These are phyloP conservation scores for Fusarium burgessii DNA, from an alignment of 2,329 filamentous ascomycete genomes.

Conservation along the genomic window DNA sequence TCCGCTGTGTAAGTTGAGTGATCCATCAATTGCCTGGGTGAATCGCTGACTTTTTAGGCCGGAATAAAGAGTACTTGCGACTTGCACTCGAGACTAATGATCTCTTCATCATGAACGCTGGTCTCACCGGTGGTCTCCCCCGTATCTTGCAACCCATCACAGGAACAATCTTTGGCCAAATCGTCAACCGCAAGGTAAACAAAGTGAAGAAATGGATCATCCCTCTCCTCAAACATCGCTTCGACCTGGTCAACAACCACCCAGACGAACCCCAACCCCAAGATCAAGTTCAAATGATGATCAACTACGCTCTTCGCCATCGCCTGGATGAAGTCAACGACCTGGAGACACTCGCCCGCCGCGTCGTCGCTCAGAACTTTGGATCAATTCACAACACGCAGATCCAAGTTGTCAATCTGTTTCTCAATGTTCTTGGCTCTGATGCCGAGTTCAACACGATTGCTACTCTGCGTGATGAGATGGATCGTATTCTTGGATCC, in stretches of 20 bases:
- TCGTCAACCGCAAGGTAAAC: constrained; percentile 37
- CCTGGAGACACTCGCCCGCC: constrained; percentile 47
- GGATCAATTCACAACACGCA: constrained; percentile 56
- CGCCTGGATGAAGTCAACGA: constrained; percentile 53
- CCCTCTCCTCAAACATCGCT: constrained; percentile 38
- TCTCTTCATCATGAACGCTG: constrained; percentile 50
- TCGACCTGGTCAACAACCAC: constrained; percentile 17
- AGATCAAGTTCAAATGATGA: constrained; percentile 58
- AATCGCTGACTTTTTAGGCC: constrained; percentile 35
- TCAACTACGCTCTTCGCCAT: constrained; percentile 54
- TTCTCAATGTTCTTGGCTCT: constrained; percentile 54
- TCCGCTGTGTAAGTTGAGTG: constrained; percentile 46
- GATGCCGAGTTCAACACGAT: constrained; percentile 55
- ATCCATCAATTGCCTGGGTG: accelerated
- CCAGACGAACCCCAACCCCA: constrained; percentile 44
- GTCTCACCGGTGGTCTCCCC: constrained; percentile 49
- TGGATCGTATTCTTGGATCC: constrained; percentile 46
- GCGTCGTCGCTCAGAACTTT: constrained; percentile 52
- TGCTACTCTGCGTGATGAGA: constrained; percentile 53
- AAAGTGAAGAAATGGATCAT: constrained; percentile 47
- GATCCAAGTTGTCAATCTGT: constrained; percentile 55
- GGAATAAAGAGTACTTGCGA: constrained; percentile 52
- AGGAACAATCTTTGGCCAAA: constrained; percentile 45
- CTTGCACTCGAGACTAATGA: constrained; percentile 48
- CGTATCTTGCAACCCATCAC: constrained; percentile 49